A percentile compares a stretch with the other conserved stretches of the same genome.
Conservation (phyloP, 352 stramenopile species). For the Phytophthora citricola region DNA sequence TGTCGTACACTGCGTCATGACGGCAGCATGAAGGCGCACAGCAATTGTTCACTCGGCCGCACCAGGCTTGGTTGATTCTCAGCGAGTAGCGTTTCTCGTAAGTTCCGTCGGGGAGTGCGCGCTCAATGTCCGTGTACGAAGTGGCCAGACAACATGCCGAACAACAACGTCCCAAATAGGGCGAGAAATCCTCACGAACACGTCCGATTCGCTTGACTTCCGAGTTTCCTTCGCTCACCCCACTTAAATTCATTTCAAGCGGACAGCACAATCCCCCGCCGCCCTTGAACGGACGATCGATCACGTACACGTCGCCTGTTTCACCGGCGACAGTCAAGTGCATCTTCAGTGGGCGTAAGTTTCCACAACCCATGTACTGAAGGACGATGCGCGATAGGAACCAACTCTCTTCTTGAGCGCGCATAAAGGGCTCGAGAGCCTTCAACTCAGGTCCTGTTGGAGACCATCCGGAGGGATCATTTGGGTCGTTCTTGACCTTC, state of each 20-base stretch:
- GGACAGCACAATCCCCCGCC: constrained; percentile 25
- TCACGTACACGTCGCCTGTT: too few relatives aligned
- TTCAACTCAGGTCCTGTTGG: too few relatives aligned
- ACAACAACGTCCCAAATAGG: constrained; percentile 52
- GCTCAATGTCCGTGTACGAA: constrained; percentile 74
- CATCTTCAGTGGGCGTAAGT: too few relatives aligned
- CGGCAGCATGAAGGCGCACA: constrained; percentile 69
- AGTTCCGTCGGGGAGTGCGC: constrained; percentile 24
- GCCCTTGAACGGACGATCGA: too few relatives aligned
- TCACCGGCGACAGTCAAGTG: too few relatives aligned
- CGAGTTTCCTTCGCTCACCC: constrained; percentile 20
- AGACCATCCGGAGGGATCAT: constrained; percentile 54
- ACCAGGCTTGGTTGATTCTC: constrained; percentile 60
- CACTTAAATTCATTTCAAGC: constrained; percentile 54
- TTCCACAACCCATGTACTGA: too few relatives aligned
- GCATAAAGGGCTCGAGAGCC: too few relatives aligned
- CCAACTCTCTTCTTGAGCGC: too few relatives aligned
- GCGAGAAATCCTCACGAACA: constrained; percentile 62
- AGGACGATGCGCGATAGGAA: too few relatives aligned
- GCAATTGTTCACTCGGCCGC: constrained; percentile 72
- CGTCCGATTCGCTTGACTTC: constrained; percentile 43
- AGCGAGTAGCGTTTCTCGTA: constrained; percentile 65
- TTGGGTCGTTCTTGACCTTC: constrained; percentile 54
- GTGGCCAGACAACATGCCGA: constrained; percentile 57
- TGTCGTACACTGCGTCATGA: constrained; percentile 73